Base-by-base conservation (phyloP, 2,329 filamentous ascomycete genomes). In the Helotiales sp. region DNA sequence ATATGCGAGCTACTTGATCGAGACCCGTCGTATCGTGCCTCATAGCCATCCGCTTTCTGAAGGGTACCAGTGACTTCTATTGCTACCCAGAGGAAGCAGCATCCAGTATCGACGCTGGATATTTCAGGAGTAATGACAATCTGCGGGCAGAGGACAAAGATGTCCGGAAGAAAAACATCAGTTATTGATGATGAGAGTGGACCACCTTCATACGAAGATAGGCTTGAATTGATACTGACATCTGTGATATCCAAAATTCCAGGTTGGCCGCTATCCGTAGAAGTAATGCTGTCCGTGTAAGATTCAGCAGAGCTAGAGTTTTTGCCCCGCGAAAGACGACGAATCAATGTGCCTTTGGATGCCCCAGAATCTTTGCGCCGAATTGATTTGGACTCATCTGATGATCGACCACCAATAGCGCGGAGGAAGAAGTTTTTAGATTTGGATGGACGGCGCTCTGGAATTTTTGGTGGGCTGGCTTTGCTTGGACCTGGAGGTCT, bases 41-140 rank as follows among this genome's bases (percentile, higher is more conserved):
- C 58, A 28, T 62, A 26, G 13, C 67, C 68, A 67, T 73, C 70
- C 43, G 72, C 70, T 30, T 47, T 66, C 43, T 69, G 67, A 49
- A 77, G 69, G 43, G 67, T 58, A 17, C 77, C 78, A 22, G 72
- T 74, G 40, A 81, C 67, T 59, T 78, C 75, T 57, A 80, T 71
- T n/a, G 78, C 77, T 6, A 77, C 72, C 75, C 78, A 79, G 6
- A 80, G 70, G 24, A 72, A 73, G 15, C 74, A 75, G 28, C 64
- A 69, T 45, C 72, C 73, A 57, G 71, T 74, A 60, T 76, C 73
- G 10, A 80, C 67, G 66, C 66, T 73, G 6, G 50, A 70, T 30
- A 61, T 75, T 70, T 78, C 76, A 4, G 78, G 72, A 6, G 74
- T 78, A 61, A 79, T 65, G 11, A 62, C 71, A 22, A 79, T 72